Evolutionary conservation across 2,329 filamentous ascomycete species (phyloP), one percentile per base, ranked within the genome.

Genomic region (Paramyrothecium sp.): DNA sequence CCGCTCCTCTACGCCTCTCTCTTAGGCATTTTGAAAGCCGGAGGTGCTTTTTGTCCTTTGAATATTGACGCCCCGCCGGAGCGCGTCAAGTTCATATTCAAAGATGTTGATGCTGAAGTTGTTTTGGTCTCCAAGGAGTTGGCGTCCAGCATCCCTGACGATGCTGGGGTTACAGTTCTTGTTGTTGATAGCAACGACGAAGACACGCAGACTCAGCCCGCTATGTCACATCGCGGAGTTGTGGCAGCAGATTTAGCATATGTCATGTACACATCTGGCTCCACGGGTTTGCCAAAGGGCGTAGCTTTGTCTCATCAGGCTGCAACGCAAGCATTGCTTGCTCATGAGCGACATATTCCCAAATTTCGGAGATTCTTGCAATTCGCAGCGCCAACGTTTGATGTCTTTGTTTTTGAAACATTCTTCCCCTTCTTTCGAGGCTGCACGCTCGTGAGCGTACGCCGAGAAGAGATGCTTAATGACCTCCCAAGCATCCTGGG

Each of bases 381-480:
- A 70, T 97, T 97, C 71, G 93, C 93, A 4, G 89, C 92, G 3
- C 91, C 93, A 1, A 97, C 92, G 0, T 97, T 97, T 69, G 93
- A 97, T 71, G 93, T 97, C 8, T 96, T 91, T 0, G 89, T 97
- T 7, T 97, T 97, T 69, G 93, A 97, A 69, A 93, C 96, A 7
- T 97, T 97, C 79, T 97, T 97, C 62, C 90, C 93, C 0, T 77
- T 93, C 17, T 89, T 87, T 60, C 81, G 91, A 57, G 89, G 89
- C 2, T 78, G 78, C 21, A 96, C 91, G 0, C 76, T 97, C 2
- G 84, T 94, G 51, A 84, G 85, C 56, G 91, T 88, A 62, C 82
- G 86, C 56, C 84, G 92, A 26, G 78, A 80, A 52, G 78, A 84
- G 34, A 85, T 97, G 78, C 79, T 97, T 47, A 84, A 89, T 60